Evolutionary conservation across 1,284 basidiomycete genomes (phyloP), one percentile per base, ranked within the genome.

Genomic region (Omphalotus olearius): DNA sequence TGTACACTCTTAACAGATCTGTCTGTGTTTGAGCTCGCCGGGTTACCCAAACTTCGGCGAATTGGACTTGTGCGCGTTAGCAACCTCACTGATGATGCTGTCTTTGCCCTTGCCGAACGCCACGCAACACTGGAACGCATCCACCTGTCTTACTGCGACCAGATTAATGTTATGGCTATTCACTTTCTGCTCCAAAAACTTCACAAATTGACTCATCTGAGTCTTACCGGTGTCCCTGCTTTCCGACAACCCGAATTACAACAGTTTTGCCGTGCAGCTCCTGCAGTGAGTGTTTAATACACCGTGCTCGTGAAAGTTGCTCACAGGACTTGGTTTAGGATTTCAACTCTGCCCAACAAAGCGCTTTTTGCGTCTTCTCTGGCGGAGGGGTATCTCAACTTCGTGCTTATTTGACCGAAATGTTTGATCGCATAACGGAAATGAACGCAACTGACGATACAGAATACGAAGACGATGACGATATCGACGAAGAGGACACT

Each of bases 281-380:
- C 97, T 4, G 77, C 83, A 61, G 93, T 94, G 62, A 54, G 83
- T 73, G 36, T 28, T 14, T 20, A 5, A 23, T 39, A 33, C 38
- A 20, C 26, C 10, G 26, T 40, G 45, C 30, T 17, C 10, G 46
- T 17, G 54, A 36, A 58, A n/a, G 42, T 39, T 45, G n/a, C 39
- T 30, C 25, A 40, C 39, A 23, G 38, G 33, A 40, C 53, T 23
- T 47, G 9, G 30, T 25, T n/a, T 57, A 95, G 91, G 92, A 94
- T 52, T 99, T 98, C 67, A 98, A 92, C 64, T 78, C 86, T 26
- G 88, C 86, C 49, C 97, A 99, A 67, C 84, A 93, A 45, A 76
- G 83, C n/a, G 84, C 92, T 2, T 99, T 99, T 66, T 99, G 97
- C 67, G 97, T 99, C 10, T 99, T 93, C 69, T 96, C 93, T 4